A percentile compares a stretch with the other conserved stretches of the same genome.
Conservation (phyloP, 495 filamentous ascomycete species). For the Chaetomium fimeti region DNA sequence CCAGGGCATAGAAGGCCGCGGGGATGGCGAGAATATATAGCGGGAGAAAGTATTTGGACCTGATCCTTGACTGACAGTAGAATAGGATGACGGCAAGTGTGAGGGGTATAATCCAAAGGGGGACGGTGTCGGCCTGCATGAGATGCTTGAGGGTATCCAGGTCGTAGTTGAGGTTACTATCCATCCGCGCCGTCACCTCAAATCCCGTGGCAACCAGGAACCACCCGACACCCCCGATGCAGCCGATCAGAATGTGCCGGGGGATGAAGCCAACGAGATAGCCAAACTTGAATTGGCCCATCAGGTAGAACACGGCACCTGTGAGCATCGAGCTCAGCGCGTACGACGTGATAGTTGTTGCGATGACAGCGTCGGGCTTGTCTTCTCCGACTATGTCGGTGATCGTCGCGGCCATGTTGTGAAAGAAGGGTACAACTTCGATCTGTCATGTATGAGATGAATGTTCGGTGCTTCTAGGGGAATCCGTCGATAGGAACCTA, state of each 20-base stretch:
- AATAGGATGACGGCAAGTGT: slow-evolving; percentile 73
- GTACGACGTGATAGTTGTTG: slow-evolving; percentile 88
- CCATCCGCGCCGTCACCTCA: slow-evolving; percentile 87
- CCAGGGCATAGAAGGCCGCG: slow-evolving; percentile 76
- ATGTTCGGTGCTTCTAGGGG: background rate
- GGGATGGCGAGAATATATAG: slow-evolving; percentile 83
- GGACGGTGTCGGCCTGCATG: slow-evolving; percentile 65
- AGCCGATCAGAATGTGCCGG: slow-evolving; percentile 91
- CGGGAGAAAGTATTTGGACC: slow-evolving; percentile 78
- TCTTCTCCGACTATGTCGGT: slow-evolving; percentile 73
- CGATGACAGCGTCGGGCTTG: slow-evolving; percentile 78
- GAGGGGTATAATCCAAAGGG: slow-evolving; percentile 81
- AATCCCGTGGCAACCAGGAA: slow-evolving; percentile 89
- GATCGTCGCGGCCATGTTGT: slow-evolving; percentile 93
- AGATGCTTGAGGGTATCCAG: slow-evolving; percentile 71
- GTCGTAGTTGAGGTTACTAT: slow-evolving; percentile 79
- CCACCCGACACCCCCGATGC: slow-evolving; percentile 97
- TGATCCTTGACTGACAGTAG: slow-evolving; percentile 66
- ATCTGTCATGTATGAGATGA: slow-evolving; percentile 53
- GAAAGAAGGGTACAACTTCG: slow-evolving; percentile 96
- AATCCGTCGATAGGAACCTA: slow-evolving; percentile 34
- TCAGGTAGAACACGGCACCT: slow-evolving; percentile 83
- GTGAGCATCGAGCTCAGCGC: slow-evolving; percentile 89
- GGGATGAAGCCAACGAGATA: slow-evolving; percentile 96
- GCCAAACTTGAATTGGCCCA: slow-evolving; percentile 81